These are phyloP conservation scores for Helicostylum pulchrum DNA, from an alignment of 192 early-diverging fungal genomes.

Conservation along the genomic window DNA sequence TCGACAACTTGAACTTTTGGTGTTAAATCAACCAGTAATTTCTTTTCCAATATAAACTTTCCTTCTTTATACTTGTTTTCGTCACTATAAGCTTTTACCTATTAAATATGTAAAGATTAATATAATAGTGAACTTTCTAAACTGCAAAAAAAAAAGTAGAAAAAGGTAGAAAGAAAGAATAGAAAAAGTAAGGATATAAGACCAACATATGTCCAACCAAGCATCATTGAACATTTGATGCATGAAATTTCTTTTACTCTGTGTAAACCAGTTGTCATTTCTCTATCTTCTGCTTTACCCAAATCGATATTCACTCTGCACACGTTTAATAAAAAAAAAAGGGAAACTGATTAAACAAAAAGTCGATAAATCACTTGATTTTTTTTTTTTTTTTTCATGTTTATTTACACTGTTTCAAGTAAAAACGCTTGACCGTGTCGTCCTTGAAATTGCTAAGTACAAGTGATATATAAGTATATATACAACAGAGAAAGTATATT, in stretches of 20 bases:
- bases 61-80: slow-evolving; percentile 39
- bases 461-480: not conserved
- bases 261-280: slow-evolving; percentile 33
- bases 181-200: not conserved
- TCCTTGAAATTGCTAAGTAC: slow-evolving; percentile 35
- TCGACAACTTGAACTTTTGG: not conserved
- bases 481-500: not conserved
- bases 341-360: not conserved
- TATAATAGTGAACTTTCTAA: not conserved
- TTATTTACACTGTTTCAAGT: slow-evolving; percentile 18
- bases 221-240: slow-evolving; percentile 25
- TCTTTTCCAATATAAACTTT: slow-evolving; percentile 32
- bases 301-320: slow-evolving; percentile 27
- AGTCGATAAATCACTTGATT: not conserved
- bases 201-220: slow-evolving; percentile 37
- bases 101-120: slow-evolving; percentile 3
- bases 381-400: not conserved
- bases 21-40: slow-evolving; percentile 17
- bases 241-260: slow-evolving; percentile 27
- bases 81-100: slow-evolving; percentile 35
- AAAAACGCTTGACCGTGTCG: slow-evolving; percentile 31
- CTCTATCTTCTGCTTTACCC: slow-evolving; percentile 22
- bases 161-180: not conserved
- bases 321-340: slow-evolving; percentile 10
- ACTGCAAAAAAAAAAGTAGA: not conserved